These are phyloP conservation scores for Ogataea siamensis DNA, from an alignment of 805 yeast species.

Conservation along the genomic window DNA sequence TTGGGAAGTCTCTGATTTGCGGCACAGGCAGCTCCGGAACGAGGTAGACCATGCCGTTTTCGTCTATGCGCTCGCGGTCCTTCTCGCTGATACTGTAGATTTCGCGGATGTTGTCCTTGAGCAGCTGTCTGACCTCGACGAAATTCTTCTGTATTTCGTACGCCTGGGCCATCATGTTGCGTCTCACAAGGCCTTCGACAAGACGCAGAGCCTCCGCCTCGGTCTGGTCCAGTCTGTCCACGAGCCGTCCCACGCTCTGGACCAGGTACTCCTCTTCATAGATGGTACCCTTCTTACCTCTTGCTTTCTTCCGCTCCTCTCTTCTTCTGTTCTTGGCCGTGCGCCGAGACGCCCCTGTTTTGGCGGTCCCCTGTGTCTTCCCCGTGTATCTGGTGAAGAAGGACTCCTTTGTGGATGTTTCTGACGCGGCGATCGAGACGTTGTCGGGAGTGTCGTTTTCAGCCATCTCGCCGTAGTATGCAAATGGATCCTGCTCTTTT, in stretches of 20 bases:
- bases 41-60: constrained; percentile 77
- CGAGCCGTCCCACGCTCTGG: constrained; percentile 80
- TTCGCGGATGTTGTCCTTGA: constrained; percentile 65
- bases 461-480: constrained; percentile 70
- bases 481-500: constrained; percentile 80
- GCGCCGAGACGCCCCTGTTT: constrained; percentile 91
- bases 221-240: constrained; percentile 76
- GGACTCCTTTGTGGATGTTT: constrained; percentile 87
- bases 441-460: constrained; percentile 81
- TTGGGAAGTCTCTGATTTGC: constrained; percentile 58
- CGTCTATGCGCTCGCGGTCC: constrained; percentile 87
- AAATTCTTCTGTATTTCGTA: constrained; percentile 70
- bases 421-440: constrained; percentile 92
- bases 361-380: constrained; percentile 92
- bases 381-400: constrained; percentile 96
- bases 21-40: constrained; percentile 79
- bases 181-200: constrained; percentile 72
- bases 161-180: constrained; percentile 76
- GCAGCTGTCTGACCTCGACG: constrained; percentile 51
- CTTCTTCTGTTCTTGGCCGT: constrained; percentile 91
- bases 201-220: constrained; percentile 70
- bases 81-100: constrained; percentile 78
- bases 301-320: constrained; percentile 92
- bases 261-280: constrained; percentile 96
- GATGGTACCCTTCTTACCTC: constrained; percentile 96